Evolutionary conservation across 345 rosid species (phyloP), one percentile per base, ranked within the genome.

Genomic region (Lepidium aucheri): DNA sequence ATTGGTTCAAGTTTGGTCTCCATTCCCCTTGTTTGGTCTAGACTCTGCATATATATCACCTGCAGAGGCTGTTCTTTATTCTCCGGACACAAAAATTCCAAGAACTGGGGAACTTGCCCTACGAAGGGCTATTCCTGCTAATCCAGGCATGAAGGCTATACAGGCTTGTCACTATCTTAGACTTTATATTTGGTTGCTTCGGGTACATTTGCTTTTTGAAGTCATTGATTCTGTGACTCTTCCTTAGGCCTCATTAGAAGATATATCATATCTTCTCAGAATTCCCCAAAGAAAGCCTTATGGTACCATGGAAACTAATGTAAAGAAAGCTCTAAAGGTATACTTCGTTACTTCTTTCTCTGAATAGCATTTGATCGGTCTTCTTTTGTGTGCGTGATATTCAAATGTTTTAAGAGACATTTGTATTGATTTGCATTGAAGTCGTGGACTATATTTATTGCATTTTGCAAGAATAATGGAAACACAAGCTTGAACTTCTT

Each of bases 201-300:
- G 33, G 24, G 28, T 44, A 62, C 54, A 32, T 39, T 53, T 44
- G 18, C 18, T 9, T 53, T 41, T 10, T 46, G 43, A 52, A 4
- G n/a, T 53, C 24, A 69, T 54, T 70, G 49, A 46, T 57, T 70
- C 52, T 64, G 9, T 33, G 16, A 6, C 6, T 51, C 54, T 58
- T 45, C 61, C 68, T 17, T 75, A 92, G 98, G 83, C 81, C 67
- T 83, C 96, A 6, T 74, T 92, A 78, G 98, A 92, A 76, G 98
- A 92, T 61, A 81, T 90, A 55, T 93, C 97, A 6, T 90, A 86
- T 70, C 81, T 93, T 83, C 79, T 90, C 10, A 88, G 96, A 69
- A 93, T 93, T 76, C 97, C 98, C 7, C 98, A 93, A 60, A 84
- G 98, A 69, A 93, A 93, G 76, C 97, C 98, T 67, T 93, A 86